Conservation (phyloP, 257 asterid species). For the Parsonsia alboflavescens region DNA sequence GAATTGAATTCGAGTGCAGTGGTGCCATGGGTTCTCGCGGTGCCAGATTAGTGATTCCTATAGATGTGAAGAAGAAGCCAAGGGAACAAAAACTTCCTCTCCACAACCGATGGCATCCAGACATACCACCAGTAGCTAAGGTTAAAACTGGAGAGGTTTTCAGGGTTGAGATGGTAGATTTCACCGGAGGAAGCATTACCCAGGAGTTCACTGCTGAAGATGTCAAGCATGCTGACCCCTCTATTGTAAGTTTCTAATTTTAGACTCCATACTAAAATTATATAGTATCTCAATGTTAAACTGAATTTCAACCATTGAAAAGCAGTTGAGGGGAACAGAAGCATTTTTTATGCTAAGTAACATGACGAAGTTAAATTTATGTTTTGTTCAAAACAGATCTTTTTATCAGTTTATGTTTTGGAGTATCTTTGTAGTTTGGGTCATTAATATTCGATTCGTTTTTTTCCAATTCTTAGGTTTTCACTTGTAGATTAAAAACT, state of each 20-base stretch:
- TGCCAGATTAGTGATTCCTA: constrained; percentile 49
- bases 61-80: constrained; percentile 71
- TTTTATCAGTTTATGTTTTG: not conserved
- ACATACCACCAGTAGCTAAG: constrained; percentile 68
- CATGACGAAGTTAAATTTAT: no score
- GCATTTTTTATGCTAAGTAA: no score
- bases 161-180: constrained; percentile 88
- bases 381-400: no score
- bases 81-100: constrained; percentile 58
- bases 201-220: constrained; percentile 59
- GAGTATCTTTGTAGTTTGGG: not conserved
- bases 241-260: constrained; percentile 45
- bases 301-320: not conserved
- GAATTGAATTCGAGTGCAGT: not conserved
- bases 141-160: constrained; percentile 54
- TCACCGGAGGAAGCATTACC: constrained; percentile 67
- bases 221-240: constrained; percentile 46
- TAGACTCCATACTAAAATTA: not conserved
- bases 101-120: constrained; percentile 92
- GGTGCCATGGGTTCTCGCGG: constrained; percentile 35
- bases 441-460: no score
- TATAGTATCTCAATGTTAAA: not conserved
- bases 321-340: not conserved
- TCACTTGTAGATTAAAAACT: no score
- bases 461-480: no score